Evolutionary conservation across 2,329 filamentous ascomycete genomes (phyloP), one percentile per base, ranked within the genome.

Genomic region (Monosporascus sp.): DNA sequence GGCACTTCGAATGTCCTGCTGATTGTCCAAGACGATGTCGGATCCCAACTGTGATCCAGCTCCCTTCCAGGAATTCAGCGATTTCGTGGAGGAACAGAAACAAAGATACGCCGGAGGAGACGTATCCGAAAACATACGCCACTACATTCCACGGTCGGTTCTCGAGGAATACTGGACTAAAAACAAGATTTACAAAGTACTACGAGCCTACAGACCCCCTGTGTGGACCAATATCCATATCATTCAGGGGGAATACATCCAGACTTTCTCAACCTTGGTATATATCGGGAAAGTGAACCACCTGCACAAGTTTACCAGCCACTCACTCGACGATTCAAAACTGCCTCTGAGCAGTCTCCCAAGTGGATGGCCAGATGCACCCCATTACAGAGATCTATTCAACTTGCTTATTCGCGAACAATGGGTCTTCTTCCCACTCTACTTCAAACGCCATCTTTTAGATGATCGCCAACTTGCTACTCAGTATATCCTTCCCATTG

Each of bases 211-310:
- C 17, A 26, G 35, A 16, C 52, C 53, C 3, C 49, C 41, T 5
- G 41, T 54, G 7, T 20, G 52, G 14, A 43, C 48, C 19, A n/a
- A 52, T 27, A 49, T 55, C 24, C 47, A 55, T 16, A 51, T 24
- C 5, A 57, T 60, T 19, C 51, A 17, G 17, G 37, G 51, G 5
- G 7, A 16, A 16, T 60, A 53, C 35, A 37, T 60, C 19, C 52
- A 47, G 3, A 52, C 49, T 19, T 60, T 60, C 48, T 60, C 58
- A 9, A 55, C 45, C 9, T 52, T 60, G 9, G 58, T 59, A 19
- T 52, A 54, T 31, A 53, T 43, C 40, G 17, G 35, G 14, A 31
- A 35, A 26, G 55, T 56, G 20, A 1, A 27, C 14, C 43, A 37
- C 27, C 40, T 57, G 37, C 22, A 37, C 14, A 31, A 49, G 3